Percentiles rank a stretch among this genome's conserved stretches.
Conservation (phyloP, 352 stramenopile species). For the Globisporangium emineosum region DNA sequence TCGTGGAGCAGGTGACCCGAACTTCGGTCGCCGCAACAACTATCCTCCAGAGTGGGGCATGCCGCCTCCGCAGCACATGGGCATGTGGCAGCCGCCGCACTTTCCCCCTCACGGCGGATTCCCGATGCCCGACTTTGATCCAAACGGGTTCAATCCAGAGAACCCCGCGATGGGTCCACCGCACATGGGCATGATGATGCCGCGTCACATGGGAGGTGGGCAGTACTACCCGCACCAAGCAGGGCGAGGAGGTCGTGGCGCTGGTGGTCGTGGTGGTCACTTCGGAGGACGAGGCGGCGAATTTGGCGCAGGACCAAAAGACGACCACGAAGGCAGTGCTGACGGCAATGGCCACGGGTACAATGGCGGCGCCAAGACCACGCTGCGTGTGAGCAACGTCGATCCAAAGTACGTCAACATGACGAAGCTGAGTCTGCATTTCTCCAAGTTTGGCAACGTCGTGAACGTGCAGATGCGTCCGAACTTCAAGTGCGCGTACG, state of each 20-base stretch:
- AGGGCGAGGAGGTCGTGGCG: slow-evolving; percentile 38
- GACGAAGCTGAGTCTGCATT: slow-evolving; percentile 84
- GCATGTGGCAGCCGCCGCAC: slow-evolving; percentile 59
- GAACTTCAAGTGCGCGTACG: slow-evolving; percentile 75
- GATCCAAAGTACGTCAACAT: slow-evolving; percentile 89
- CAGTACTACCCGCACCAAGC: slow-evolving; percentile 38
- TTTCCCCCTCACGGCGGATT: slow-evolving; percentile 42
- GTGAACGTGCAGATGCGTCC: slow-evolving; percentile 89
- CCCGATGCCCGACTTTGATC: slow-evolving; percentile 67
- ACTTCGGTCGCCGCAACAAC: slow-evolving; percentile 56
- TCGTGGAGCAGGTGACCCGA: slow-evolving; percentile 22
- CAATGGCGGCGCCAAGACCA: slow-evolving; percentile 49
- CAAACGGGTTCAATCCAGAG: slow-evolving; percentile 63
- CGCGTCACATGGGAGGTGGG: slow-evolving; percentile 47
- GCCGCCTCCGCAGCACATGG: slow-evolving; percentile 45
- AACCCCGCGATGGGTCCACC: slow-evolving; percentile 58
- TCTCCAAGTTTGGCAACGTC: slow-evolving; percentile 87
- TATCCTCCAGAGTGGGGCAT: slow-evolving; percentile 69
- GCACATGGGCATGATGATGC: slow-evolving; percentile 65
- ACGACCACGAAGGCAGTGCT: slow-evolving; percentile 18
- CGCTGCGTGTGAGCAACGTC: slow-evolving; percentile 80
- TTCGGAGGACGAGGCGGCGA: slow-evolving; percentile 28
- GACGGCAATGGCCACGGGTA: slow-evolving; percentile 1
- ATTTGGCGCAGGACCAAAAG: slow-evolving; percentile 23
- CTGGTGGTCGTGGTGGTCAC: slow-evolving; percentile 22